Base-by-base conservation (phyloP, 768 basidiomycete species). In the Imleria badia region DNA sequence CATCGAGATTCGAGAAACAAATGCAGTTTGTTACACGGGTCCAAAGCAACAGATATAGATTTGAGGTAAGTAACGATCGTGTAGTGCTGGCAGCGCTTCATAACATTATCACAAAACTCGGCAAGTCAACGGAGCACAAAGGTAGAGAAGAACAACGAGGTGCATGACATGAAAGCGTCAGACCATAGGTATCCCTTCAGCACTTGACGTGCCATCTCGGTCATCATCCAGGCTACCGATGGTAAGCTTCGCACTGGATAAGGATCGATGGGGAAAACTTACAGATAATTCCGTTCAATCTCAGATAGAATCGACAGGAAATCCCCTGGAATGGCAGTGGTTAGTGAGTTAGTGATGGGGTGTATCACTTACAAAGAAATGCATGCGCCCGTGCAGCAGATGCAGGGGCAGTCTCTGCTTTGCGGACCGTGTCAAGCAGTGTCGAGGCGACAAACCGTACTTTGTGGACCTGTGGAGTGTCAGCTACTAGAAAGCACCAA, bases 361-460 rank as follows among this genome's bases (percentile, higher is more conserved):
- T 19, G 29, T 10, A 52, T 34, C 47, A 51, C 88, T 71, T 66
- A 91, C 90, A 92, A 52, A 94, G 80, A 71, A 91, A 94, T 33
- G 85, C 87, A 64, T 94, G 89, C 4, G 93, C 94, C 35, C 91
- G 82, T 39, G 89, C 88, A 41, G 90, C 90, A 41, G 85, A 88
- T 7, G 81, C 87, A 52, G 88, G 88, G 14, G 87, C 86, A 8
- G 84, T 88, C 65, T 90, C 89, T 45, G 85, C 88, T 71, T 89
- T 87, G 46, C 86, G 79, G 33, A 95, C 87, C 17, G 89, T 84
- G 66, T 94, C 92, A 55, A 95, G 77, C 48, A 96, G 74, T 3
- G 91, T 93, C 13, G 91, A 94, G 15, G 94, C 94, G 35, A 95
- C 91, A 68, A 93, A 95, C 54, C 94, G 86, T 58, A 95, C 92